Conservation (phyloP, 768 basidiomycete species). For the Collybiopsis confluens region DNA sequence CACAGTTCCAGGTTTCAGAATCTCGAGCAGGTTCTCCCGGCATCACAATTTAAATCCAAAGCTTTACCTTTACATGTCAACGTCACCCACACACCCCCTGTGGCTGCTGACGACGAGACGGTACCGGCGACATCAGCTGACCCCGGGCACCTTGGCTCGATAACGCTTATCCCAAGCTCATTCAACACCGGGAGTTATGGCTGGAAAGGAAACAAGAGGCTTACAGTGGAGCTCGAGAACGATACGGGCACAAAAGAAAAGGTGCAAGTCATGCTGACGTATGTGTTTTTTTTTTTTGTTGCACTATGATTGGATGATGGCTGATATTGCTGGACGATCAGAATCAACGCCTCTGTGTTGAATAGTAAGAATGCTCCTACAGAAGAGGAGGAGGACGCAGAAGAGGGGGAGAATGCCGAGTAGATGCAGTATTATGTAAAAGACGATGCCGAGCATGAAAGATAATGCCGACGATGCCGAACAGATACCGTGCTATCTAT, state of each 20-base stretch:
- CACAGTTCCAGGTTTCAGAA: background rate
- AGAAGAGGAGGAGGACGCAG: slow-evolving; percentile 27
- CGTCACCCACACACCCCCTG: slow-evolving; percentile 62
- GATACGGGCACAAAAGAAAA: slow-evolving; percentile 52
- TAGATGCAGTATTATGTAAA: slow-evolving; percentile 23
- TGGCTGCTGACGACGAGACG: slow-evolving; percentile 29
- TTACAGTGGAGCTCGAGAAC: slow-evolving; percentile 60
- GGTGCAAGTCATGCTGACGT: slow-evolving; percentile 74
- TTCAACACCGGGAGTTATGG: slow-evolving; percentile 80
- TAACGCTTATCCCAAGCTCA: slow-evolving; percentile 51
- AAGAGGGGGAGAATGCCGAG: slow-evolving; percentile 13
- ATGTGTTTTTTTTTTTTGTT: slow-evolving; percentile 23
- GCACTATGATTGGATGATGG: background rate
- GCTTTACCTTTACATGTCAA: slow-evolving; percentile 68
- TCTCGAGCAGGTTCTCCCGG: slow-evolving; percentile 39
- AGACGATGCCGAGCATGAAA: slow-evolving; percentile 14
- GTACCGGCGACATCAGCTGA: slow-evolving; percentile 37
- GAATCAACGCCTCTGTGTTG: slow-evolving; percentile 73
- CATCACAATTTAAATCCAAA: slow-evolving; percentile 53
- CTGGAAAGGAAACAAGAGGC: slow-evolving; percentile 74
- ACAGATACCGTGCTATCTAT: no score
- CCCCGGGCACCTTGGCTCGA: slow-evolving; percentile 55
- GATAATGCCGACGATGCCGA: background rate
- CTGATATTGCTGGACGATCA: slow-evolving; percentile 20
- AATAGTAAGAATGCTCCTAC: slow-evolving; percentile 56